Base-by-base conservation (phyloP, 257 asterid species). In the Ilex asprella region DNA sequence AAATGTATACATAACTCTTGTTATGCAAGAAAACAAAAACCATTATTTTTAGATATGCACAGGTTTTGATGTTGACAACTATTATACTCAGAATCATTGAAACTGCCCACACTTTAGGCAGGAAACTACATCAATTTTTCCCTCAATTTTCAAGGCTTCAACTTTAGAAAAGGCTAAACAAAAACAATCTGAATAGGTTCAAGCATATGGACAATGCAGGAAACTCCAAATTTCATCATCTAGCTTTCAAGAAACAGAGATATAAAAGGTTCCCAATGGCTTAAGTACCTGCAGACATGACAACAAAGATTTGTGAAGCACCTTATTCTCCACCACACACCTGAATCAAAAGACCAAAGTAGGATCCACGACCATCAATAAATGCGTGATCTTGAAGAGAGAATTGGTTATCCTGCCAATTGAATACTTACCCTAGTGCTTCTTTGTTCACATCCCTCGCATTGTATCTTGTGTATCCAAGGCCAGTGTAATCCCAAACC, bases 291-390 rank as follows among this genome's bases (percentile, higher is more conserved):
- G 84, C 63, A 89, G 59, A 76, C 87, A 74, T 61, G 91, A 82
- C 47, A 85, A 63, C 12, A 93, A 75, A 62, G 96, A 84, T 79
- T 78, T 81, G 27, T 84, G 97, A 63, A 93, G 95, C 79, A 93
- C 96, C 77, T 84, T 93, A 79, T 93, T 93, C 85, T 93, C 99
- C 80, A 93, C 97, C 63, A 93, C 97, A n/a, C 99, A 93, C 92
- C 99, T 93, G 71, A 64, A 74, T 67, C 16, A 61, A 71, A 78
- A 61, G 30, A 52, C 63, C 65, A 72, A 69, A 64, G 55, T 67
- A 57, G 31, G 52, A 76, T 76, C 58, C 73, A 68, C 67, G 60
- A 72, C 69, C 39, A 53, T 64, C 53, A 30, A 67, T 50, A 74
- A 61, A 44, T 56, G 65, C 56, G 56, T 13, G 59, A 61, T 54